Conservation (phyloP, 768 basidiomycete species). For the Mycena galericulata region DNA sequence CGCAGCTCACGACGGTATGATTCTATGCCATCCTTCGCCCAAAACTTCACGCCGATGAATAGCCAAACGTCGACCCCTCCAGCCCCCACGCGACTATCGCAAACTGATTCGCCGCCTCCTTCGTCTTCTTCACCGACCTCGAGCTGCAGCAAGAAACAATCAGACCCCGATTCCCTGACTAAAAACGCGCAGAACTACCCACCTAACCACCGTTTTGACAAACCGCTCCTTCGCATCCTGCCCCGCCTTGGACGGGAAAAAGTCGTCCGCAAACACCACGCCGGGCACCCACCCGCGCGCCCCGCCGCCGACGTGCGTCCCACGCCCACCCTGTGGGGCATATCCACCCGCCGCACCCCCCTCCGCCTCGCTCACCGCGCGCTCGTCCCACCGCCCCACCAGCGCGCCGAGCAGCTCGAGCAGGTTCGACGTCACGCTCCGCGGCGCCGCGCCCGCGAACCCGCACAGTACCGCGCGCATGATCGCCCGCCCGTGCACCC, state of each 20-base stretch:
- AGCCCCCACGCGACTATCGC: constrained; percentile 72
- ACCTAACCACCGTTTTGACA: constrained; percentile 78
- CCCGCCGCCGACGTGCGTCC: too few species aligned
- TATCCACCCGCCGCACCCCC: constrained; percentile 38
- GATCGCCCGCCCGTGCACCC: constrained; percentile 70
- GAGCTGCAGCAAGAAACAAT: constrained; percentile 19
- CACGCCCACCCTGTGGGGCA: constrained; percentile 31
- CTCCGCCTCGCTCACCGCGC: constrained; percentile 52
- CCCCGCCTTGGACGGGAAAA: constrained; percentile 79
- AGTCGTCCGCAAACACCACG: constrained; percentile 80
- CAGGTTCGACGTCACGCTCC: constrained; percentile 85
- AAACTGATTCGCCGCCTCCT: constrained; percentile 77
- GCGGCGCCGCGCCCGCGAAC: constrained; percentile 87
- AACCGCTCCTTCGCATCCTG: constrained; percentile 84
- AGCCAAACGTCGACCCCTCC: constrained; percentile 74
- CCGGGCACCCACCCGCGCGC: constrained; percentile 77
- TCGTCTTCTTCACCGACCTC: constrained; percentile 55
- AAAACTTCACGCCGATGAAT: too few species aligned
- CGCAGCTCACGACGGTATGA: too few species aligned
- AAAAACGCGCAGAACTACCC: constrained; percentile 31
- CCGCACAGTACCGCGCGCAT: constrained; percentile 82
- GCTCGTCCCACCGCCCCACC: constrained; percentile 64
- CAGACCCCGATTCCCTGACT: background rate
- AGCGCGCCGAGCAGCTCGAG: constrained; percentile 84
- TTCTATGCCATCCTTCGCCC: too few species aligned